These are phyloP conservation scores for Cadophora luteo-olivacea DNA, from an alignment of 2,329 filamentous ascomycete species.

Conservation along the genomic window DNA sequence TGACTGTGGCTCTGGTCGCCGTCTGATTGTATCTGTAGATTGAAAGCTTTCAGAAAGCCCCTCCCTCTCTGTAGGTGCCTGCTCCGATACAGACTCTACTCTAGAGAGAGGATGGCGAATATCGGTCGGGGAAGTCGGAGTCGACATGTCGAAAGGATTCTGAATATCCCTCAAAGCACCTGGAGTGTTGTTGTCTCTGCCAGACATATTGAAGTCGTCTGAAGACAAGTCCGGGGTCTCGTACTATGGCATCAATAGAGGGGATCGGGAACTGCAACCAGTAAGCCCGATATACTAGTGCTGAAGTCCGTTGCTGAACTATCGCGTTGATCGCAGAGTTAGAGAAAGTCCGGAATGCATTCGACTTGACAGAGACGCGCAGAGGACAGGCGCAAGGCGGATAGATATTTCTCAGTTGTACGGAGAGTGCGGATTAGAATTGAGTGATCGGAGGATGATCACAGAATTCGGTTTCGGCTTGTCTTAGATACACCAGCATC, in stretches of 20 bases:
- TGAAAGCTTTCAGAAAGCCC: constrained; percentile 60
- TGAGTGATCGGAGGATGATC: background rate
- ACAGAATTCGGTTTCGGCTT: background rate
- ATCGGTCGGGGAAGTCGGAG: constrained; percentile 56
- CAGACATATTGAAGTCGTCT: constrained; percentile 13
- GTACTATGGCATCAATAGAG: constrained; percentile 7
- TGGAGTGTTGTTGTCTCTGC: constrained; percentile 10
- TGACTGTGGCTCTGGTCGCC: constrained; percentile 55
- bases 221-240: constrained; percentile 5
- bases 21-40: constrained; percentile 65
- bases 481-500: background rate
- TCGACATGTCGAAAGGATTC: constrained; percentile 37
- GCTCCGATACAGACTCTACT: constrained; percentile 38
- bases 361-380: constrained; percentile 17
- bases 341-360: constrained; percentile 23
- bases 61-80: constrained; percentile 49
- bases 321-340: constrained; percentile 19
- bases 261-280: constrained; percentile 1
- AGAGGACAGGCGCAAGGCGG: background rate
- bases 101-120: constrained; percentile 50
- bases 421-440: background rate
- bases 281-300: constrained; percentile 5
- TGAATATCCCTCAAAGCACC: constrained; percentile 30
- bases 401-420: background rate
- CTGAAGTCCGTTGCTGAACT: constrained; percentile 9